Percentiles rank a stretch among this genome's conserved stretches.
phyloP scores from a whole-genome alignment of 1,139 yeast species.

The Pneumocystis carinii region DNA sequence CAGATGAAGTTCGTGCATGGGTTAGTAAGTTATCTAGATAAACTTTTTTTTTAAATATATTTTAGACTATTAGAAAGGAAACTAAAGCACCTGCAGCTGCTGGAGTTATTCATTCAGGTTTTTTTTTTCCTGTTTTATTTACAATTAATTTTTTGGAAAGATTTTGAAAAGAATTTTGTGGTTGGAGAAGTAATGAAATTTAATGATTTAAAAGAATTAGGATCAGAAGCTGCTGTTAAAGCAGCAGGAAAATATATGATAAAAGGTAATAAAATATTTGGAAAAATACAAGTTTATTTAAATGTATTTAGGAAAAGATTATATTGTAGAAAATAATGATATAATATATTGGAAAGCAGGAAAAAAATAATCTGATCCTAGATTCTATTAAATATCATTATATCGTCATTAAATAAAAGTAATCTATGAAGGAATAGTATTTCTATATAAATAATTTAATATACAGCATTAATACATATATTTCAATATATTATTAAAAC shows the following conservation, averaged over 20 bases:
- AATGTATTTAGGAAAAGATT: slow-evolving; percentile 31
- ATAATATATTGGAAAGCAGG: slow-evolving; percentile 43
- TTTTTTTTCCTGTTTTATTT: slow-evolving; percentile 23
- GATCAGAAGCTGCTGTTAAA: slow-evolving; percentile 69
- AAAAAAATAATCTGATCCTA: slow-evolving; percentile 33
- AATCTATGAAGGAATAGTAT: too few species aligned
- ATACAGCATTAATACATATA: too few species aligned
- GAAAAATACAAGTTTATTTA: neutral
- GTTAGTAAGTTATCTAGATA: neutral
- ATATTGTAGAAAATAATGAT: slow-evolving; percentile 85
- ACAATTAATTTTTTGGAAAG: slow-evolving; percentile 22
- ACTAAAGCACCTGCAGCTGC: slow-evolving; percentile 86
- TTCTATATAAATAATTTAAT: too few species aligned
- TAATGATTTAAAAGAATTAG: slow-evolving; percentile 61
- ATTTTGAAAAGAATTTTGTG: slow-evolving; percentile 47
- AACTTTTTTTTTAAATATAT: neutral
- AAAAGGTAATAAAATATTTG: slow-evolving; percentile 53
- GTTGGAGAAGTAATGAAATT: slow-evolving; percentile 79
- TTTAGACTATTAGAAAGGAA: slow-evolving; percentile 47
- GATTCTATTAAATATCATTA: neutral
- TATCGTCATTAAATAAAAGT: too few species aligned
- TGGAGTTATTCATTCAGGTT: slow-evolving; percentile 77
- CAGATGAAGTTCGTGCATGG: slow-evolving; percentile 87
- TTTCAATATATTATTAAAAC: neutral
- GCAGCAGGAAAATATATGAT: slow-evolving; percentile 84